Evolutionary conservation across 495 filamentous ascomycete species (phyloP).

Genomic region (Hyaloscypha hepaticicola): DNA sequence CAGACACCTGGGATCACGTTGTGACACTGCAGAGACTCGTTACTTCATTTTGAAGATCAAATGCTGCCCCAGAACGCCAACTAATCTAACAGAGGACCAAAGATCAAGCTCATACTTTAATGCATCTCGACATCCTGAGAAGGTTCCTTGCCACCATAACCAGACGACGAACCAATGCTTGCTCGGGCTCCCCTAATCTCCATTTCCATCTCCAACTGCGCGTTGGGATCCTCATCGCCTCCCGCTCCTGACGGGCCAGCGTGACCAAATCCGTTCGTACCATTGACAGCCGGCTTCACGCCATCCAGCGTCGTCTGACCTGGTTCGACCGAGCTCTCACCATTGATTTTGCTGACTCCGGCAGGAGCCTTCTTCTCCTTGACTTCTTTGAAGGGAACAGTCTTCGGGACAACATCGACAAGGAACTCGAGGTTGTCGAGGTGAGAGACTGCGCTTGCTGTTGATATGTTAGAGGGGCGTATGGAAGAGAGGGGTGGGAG

Average conservation of each 20-base stretch:
- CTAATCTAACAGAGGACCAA: background rate
- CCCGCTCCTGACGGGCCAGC: background rate
- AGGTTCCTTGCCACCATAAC: constrained; percentile 12
- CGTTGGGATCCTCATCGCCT: constrained; percentile 25
- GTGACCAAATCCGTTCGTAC: constrained; percentile 27
- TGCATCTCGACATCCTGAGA: constrained; percentile 54
- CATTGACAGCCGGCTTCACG: constrained; percentile 36
- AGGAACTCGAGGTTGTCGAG: constrained; percentile 96
- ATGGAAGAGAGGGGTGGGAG: background rate
- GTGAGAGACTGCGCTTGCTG: constrained; percentile 82
- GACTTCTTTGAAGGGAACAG: constrained; percentile 73
- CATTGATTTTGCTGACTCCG: constrained; percentile 33
- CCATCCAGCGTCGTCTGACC: constrained; percentile 55
- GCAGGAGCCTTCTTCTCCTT: constrained; percentile 56
- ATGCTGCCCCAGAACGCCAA: background rate
- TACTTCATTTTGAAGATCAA: constrained; percentile 1
- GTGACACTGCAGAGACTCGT: background rate
- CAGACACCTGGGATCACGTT: no score
- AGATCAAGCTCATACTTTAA: constrained; percentile 1
- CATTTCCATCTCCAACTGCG: constrained; percentile 32
- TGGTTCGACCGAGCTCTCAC: constrained; percentile 40
- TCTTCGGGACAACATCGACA: constrained; percentile 84
- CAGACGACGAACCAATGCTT: constrained; percentile 13
- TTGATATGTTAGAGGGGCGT: constrained; percentile 1
- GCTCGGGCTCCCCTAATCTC: constrained; percentile 6